Base-by-base conservation (phyloP, 2,329 filamentous ascomycete species). In the Claviceps humidiphila region DNA sequence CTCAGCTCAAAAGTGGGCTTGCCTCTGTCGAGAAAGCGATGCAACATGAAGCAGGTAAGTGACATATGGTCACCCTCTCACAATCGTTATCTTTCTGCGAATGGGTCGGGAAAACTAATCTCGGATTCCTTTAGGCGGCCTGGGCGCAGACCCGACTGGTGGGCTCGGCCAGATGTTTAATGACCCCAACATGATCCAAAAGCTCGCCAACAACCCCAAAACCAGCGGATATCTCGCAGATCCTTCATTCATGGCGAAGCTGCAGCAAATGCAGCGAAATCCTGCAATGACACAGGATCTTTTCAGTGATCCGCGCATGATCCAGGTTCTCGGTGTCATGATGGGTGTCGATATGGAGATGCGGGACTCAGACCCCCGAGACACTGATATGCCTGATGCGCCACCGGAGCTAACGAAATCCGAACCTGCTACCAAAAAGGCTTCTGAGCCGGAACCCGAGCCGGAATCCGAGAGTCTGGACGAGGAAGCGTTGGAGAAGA, bases 171-270 rank as follows among this genome's bases (percentile, higher is more conserved):
- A 82, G 66, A 90, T 98, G 78, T 97, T 98, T 77, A 91, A 81
- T 66, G 94, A 98, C 67, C 93, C 93, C 17, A 81, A 89, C 63
- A 74, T 98, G 59, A 76, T 94, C 57, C 79, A 88, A 67, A 98
- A 98, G 75, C 83, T 98, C 54, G 89, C 90, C 57, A 79, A 73
- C 61, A 97, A 97, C 74, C 93, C 94, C 57, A 97, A 97, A 81
- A 98, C 94, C 11, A 84, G 85, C 58, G 68, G 75, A 13, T 81
- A 86, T 61, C 82, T 98, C 37, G 84, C 81, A 54, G 93, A 98
- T 64, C 77, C 84, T 9, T 74, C 81, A 30, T 98, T 98, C 73
- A 95, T 98, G 85, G 73, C 77, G 58, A 97, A 95, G 73, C 76
- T 98, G 53, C 84, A 93, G 68, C 77, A 81, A 49, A 74, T 97